Percentiles rank a stretch among this genome's conserved stretches.
These are phyloP conservation scores for Pythium folliculosum DNA, from an alignment of 352 stramenopile species.

Conservation along the genomic window DNA sequence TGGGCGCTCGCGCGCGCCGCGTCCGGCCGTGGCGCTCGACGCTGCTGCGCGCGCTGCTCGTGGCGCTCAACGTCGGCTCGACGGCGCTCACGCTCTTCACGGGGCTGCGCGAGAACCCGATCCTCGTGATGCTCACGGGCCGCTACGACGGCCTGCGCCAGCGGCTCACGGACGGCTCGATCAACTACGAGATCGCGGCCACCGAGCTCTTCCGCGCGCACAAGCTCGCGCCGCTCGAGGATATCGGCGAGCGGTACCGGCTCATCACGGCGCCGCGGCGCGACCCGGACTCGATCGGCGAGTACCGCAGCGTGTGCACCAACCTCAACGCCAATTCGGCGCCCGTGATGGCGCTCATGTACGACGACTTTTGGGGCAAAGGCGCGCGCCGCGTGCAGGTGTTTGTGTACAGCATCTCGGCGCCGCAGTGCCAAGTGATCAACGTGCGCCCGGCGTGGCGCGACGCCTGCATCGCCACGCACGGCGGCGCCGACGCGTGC, in stretches of 20 bases:
- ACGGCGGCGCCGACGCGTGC: slow-evolving; percentile 29
- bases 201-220: slow-evolving; percentile 2
- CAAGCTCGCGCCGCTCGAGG: slow-evolving; percentile 29
- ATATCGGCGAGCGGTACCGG: slow-evolving; percentile 23
- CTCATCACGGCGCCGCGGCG: slow-evolving; percentile 32
- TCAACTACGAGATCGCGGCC: slow-evolving; percentile 31
- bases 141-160: slow-evolving; percentile 25
- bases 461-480: slow-evolving; percentile 34
- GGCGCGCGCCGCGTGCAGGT: slow-evolving; percentile 27
- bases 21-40: too few species aligned
- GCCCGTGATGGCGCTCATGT: slow-evolving; percentile 26
- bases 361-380: slow-evolving; percentile 38
- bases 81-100: slow-evolving; percentile 26
- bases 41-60: slow-evolving; percentile 5
- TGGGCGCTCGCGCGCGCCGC: too few species aligned
- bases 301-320: slow-evolving; percentile 33
- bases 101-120: slow-evolving; percentile 23
- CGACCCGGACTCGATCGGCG: slow-evolving; percentile 22
- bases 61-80: slow-evolving; percentile 15
- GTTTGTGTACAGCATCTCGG: slow-evolving; percentile 38
- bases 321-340: slow-evolving; percentile 34
- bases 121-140: slow-evolving; percentile 16
- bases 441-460: slow-evolving; percentile 22
- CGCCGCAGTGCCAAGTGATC: slow-evolving; percentile 34
- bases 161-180: slow-evolving; percentile 16